Conservation (phyloP, 2,329 filamentous ascomycete genomes). For the Alternaria sp. region DNA sequence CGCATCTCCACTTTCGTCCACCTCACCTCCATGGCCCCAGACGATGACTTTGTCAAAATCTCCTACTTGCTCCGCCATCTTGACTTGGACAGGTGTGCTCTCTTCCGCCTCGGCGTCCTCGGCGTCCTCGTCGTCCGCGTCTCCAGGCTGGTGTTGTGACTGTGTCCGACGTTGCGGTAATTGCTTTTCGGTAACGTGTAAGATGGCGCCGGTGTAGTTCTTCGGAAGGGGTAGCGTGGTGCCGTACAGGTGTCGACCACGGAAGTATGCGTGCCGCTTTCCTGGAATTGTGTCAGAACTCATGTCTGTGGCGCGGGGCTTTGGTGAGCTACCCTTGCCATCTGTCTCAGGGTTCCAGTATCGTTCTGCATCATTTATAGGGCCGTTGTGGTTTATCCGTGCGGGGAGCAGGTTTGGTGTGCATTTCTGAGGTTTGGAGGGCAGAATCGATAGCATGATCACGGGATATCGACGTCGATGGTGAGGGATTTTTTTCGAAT, state of each 20-base stretch:
- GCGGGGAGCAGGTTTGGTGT: slow-evolving; percentile 81
- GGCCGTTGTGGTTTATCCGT: slow-evolving; percentile 78
- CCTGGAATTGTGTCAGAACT: not conserved
- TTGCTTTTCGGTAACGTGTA: slow-evolving; percentile 42
- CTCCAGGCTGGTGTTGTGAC: slow-evolving; percentile 11
- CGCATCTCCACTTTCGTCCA: slow-evolving; percentile 69
- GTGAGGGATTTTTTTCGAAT: not conserved
- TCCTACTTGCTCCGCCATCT: slow-evolving; percentile 67
- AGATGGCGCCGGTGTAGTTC: slow-evolving; percentile 67
- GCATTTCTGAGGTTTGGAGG: slow-evolving; percentile 51
- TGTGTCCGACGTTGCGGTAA: slow-evolving; percentile 23
- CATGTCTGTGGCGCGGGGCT: not conserved
- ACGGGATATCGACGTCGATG: not conserved
- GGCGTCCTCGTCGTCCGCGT: slow-evolving; percentile 33
- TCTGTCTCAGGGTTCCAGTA: slow-evolving; percentile 73
- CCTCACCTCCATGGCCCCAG: slow-evolving; percentile 81
- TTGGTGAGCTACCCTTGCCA: slow-evolving; percentile 24
- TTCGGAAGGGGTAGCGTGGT: slow-evolving; percentile 71
- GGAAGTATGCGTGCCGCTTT: slow-evolving; percentile 48
- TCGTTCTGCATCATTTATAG: slow-evolving; percentile 67
- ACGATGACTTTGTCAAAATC: slow-evolving; percentile 78
- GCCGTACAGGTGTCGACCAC: slow-evolving; percentile 80
- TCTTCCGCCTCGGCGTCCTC: slow-evolving; percentile 30
- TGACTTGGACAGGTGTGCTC: slow-evolving; percentile 38
- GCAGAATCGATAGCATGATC: slow-evolving; percentile 58